Base-by-base conservation (phyloP, 2,329 filamentous ascomycete species). In the Gnomoniopsis sp. region DNA sequence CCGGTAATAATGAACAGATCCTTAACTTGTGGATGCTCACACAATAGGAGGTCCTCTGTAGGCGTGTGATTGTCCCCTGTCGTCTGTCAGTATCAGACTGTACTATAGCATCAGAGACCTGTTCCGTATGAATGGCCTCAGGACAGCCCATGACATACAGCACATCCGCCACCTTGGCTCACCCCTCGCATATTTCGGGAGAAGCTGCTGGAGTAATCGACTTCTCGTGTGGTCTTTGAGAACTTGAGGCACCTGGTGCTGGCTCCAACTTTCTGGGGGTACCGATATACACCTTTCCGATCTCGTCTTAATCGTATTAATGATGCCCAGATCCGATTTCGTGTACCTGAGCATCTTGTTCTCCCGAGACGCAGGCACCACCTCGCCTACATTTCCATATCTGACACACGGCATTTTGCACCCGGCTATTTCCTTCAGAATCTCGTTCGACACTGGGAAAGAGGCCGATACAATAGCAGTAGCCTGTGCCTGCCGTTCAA, bases 391-490 rank as follows among this genome's bases (percentile, higher is more conserved):
- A 21, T 55, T 43, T 6, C 50, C 46, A 15, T 59, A 50, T 14
- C 49, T 36, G 15, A 59, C 57, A 30, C 46, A 44, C 10, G 51
- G 46, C 47, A 59, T 30, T n/a, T 55, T 46, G 34, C 15, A 22
- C 15, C 34, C 34, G 15, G 46, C 15, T 23, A 50, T 54, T 11
- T 33, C 46, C 12, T 33, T 19, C 1, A 43, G 3, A 12, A 50
- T 46, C 6, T 6, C 7, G 21, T 41, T 33, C 17, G 51, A 33
- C 7, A 50, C 23, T 14, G 34, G 23, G 11, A 46, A 59, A n/a
- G 30, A 59, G n/a, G 51, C 51, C n/a, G 51, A 55, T 47, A 59
- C 46, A 30, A 50, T 51, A 6, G 57, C 57, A 8, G 47, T 55
- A 8, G 57, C 36, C 38, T 47, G 57, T 3, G 52, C 52, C 51